phyloP scores from a whole-genome alignment of 768 basidiomycete species.

The Boletus subparvulus region DNA sequence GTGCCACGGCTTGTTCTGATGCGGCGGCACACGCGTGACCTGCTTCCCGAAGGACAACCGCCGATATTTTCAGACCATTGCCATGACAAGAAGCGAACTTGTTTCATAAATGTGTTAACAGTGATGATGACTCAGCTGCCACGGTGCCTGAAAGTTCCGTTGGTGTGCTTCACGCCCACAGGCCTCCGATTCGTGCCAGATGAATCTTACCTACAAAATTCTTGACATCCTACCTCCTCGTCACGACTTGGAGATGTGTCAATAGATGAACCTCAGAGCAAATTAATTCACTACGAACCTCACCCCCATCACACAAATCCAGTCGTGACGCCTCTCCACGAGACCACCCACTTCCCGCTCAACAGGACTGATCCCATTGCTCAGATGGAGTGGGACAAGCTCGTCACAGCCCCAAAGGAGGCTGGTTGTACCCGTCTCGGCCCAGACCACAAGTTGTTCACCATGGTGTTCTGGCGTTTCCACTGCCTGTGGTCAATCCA shows the following conservation, averaged over 20 bases:
- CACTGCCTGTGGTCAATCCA: constrained; percentile 17
- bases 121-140: not conserved
- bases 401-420: constrained; percentile 9
- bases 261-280: not conserved
- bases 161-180: not conserved
- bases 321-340: constrained; percentile 16
- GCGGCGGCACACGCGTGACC: not conserved
- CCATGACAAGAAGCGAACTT: not conserved
- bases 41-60: not conserved
- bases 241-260: constrained; percentile 1
- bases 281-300: not conserved
- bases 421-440: constrained; percentile 12
- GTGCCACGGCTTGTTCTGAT: no score
- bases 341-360: constrained; percentile 8
- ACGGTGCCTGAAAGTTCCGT: not conserved
- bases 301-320: not conserved
- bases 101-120: not conserved
- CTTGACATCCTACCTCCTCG: not conserved
- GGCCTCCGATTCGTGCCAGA: not conserved
- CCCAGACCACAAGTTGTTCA: constrained; percentile 14
- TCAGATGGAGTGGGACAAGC: constrained; percentile 8
- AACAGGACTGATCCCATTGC: constrained; percentile 6
- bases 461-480: constrained; percentile 10
- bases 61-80: no score
- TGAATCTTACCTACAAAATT: constrained; percentile 1